Evolutionary conservation across 2,329 filamentous ascomycete species (phyloP), one percentile per base, ranked within the genome.

Genomic region (Exophiala dermatitidis): DNA sequence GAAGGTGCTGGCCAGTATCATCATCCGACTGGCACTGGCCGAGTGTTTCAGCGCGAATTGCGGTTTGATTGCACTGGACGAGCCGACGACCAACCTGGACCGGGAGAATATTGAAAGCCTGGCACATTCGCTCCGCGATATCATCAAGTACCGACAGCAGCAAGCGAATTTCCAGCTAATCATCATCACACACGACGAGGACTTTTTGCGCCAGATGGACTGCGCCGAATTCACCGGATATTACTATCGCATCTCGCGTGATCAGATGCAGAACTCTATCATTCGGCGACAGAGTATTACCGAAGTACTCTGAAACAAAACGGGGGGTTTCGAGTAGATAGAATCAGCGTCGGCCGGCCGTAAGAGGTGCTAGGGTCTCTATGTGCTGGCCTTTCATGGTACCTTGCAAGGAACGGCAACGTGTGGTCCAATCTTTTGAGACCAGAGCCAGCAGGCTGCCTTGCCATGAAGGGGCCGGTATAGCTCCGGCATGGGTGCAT

Each of bases 171-270:
- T 98, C 71, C 94, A 98, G 75, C 81, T 98, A 52, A 93, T 98
- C 66, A 88, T 98, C 65, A 98, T 98, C 69, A 98, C 93, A 3
- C 93, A 98, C 76, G 93, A 98, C 72, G 94, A 97, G 72, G 89
- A 95, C 65, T 98, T 98, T 65, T 67, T 98, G 66, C 80, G 86
- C 50, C 83, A 90, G 66, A 98, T 98, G 93, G 84, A 90, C 62
- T 95, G 90, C 68, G 85, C 83, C 28, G 91, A 98, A 62, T 97
- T 95, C 67, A 88, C 86, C 60, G 93, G 97, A 70, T 83, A 85
- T 60, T 98, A 96, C 68, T 97, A 87, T 72, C 82, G 90, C 3
- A 87, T 98, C 7, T 85, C 80, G 57, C 78, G 93, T 48, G 86
- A 95, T 66, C 82, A 86, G 63, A 82, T 80, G 63, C 90, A 96